These are phyloP conservation scores for Vanderwaltozyma polyspora DNA, from an alignment of 805 yeast species.

Conservation along the genomic window DNA sequence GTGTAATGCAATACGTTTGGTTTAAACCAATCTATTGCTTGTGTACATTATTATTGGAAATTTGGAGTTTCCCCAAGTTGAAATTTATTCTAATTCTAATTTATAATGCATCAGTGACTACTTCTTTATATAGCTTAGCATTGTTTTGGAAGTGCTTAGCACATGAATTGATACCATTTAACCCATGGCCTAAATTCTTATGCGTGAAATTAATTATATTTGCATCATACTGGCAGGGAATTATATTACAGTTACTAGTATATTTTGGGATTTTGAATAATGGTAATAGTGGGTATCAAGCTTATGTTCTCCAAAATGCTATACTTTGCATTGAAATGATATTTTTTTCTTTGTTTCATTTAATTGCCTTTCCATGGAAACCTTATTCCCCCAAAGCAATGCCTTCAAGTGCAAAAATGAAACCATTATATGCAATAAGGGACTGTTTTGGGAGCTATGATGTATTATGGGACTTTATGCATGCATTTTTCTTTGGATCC, in stretches of 20 bases:
- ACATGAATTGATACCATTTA: conserved; percentile 60
- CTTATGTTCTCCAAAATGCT: conserved; percentile 59
- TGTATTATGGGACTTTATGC: conserved; percentile 62
- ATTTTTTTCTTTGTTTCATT: conserved; percentile 80
- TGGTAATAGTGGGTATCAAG: conserved; percentile 24
- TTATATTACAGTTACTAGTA: conserved; percentile 43
- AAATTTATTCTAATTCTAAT: conserved; percentile 40
- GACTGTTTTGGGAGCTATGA: conserved; percentile 77
- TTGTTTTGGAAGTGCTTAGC: conserved; percentile 89
- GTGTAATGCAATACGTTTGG: conserved; percentile 92
- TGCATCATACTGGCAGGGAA: conserved; percentile 97
- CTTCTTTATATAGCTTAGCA: conserved; percentile 77
- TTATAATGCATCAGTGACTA: conserved; percentile 71
- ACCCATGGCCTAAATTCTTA: conserved; percentile 85
- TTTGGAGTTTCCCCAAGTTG: conserved; percentile 37
- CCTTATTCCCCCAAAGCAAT: conserved; percentile 53
- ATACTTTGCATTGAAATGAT: conserved; percentile 74
- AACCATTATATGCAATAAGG: conserved; percentile 49
- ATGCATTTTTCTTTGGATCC: conserved; percentile 52
- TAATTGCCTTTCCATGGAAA: conserved; percentile 68
- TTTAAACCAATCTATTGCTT: conserved; percentile 73
- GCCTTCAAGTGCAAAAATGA: conserved; percentile 61
- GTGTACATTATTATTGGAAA: conserved; percentile 35
- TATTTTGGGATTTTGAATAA: conserved; percentile 33
- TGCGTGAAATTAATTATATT: conserved; percentile 90